Evolutionary conservation across 169 alveolate species (phyloP), one percentile per base, ranked within the genome.

Genomic region (Eimeria maxima): DNA sequence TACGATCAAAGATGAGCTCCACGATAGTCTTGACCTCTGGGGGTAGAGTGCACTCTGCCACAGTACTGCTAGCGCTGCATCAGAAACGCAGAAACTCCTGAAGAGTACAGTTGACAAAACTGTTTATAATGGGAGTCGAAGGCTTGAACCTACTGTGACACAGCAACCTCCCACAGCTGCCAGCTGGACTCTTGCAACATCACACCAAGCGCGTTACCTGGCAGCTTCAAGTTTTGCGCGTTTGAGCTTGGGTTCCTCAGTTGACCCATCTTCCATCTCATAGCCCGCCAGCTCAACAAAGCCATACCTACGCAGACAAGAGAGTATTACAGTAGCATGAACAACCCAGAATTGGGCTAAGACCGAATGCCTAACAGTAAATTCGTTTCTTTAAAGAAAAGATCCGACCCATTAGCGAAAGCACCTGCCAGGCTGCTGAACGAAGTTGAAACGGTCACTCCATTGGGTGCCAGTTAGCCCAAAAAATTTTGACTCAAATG

Each of bases 391-490:
- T 4, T 27, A 50, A 29, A 50, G 10, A 81, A 47, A 57, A 44
- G 10, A 0, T 67, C 0, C 47, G 78, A 3, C 29, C 42, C 38
- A 38, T 29, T 13, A 44, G 16, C 18, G 18, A 29, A 14, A 38
- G 81, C 76, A 94, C 96, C 96, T 84, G 33, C 96, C 96, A 50
- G 96, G 96, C 53, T 94, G 96, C 90, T 94, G 96, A 33, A 69
- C 74, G 24, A 89, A 53, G 55, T 57, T 63, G 84, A 94, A 84
- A 16, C 96, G 87, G 60, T 94, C 91, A 71, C 65, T 63, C 86
- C 88, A 94, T 8, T 71, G 81, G 60, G 90, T 67, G 57, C 96
- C 96, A 4, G 96, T 94, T 73, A 86, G 55, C 18, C 95, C 96
- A 69, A 44, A 14, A 80, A 94, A 94, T 71, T 86, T 84, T 16